Evolutionary conservation across 352 stramenopile species (phyloP).

Genomic region (Pilasporangium apinafurcum): DNA sequence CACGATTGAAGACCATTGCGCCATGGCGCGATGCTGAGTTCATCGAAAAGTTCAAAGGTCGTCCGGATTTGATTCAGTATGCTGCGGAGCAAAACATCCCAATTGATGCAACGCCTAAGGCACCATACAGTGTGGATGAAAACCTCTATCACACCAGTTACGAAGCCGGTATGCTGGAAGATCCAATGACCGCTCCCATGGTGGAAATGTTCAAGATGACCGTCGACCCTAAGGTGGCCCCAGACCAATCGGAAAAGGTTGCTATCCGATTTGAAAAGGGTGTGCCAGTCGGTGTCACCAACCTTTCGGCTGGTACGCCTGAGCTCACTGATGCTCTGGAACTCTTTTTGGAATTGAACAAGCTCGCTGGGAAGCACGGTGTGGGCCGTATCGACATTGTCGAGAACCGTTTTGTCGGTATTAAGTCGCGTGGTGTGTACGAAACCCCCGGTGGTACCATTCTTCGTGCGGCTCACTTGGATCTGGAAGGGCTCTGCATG

Average conservation of each 20-base stretch:
- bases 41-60: constrained; percentile 98
- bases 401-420: constrained; percentile 99
- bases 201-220: constrained; percentile 99
- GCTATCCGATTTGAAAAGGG: constrained; percentile 95
- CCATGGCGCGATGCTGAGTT: constrained; percentile 98
- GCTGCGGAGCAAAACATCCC: constrained; percentile 96
- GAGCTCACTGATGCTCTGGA: constrained; percentile 92
- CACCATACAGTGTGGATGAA: constrained; percentile 98
- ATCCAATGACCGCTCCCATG: constrained; percentile 90
- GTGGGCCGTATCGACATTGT: constrained; percentile 99
- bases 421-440: constrained; percentile 99
- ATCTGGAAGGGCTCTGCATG: constrained; percentile 95
- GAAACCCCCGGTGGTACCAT: constrained; percentile 97
- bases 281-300: constrained; percentile 91
- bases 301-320: constrained; percentile 75
- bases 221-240: constrained; percentile 91
- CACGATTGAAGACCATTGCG: constrained; percentile 94
- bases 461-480: constrained; percentile 81
- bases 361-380: constrained; percentile 94
- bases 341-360: constrained; percentile 97
- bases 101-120: constrained; percentile 95
- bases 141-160: constrained; percentile 99
- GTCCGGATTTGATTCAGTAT: constrained; percentile 95
- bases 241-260: constrained; percentile 88
- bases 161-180: constrained; percentile 95